These are phyloP conservation scores for Colletotrichum truncatum DNA, from an alignment of 2,329 filamentous ascomycete species.

Conservation along the genomic window DNA sequence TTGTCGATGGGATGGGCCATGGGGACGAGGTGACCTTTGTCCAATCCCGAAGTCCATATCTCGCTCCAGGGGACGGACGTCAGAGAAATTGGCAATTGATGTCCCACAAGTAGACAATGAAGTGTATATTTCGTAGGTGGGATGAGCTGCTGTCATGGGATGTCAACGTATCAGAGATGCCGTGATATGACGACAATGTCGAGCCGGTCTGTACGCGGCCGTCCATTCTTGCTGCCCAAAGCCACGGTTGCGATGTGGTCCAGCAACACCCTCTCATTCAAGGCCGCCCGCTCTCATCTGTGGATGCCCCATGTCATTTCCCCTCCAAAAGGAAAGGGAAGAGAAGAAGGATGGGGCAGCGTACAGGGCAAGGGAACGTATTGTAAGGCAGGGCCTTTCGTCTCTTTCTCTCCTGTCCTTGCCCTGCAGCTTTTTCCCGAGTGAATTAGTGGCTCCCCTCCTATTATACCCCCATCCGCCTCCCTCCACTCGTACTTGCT, in stretches of 20 bases:
- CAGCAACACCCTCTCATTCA: conserved; percentile 25
- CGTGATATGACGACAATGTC: conserved; percentile 28
- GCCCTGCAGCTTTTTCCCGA: neutral
- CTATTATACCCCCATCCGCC: neutral
- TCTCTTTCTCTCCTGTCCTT: neutral
- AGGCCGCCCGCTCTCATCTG: conserved; percentile 21
- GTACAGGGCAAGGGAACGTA: neutral
- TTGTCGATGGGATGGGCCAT: conserved; percentile 4
- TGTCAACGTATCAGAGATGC: conserved; percentile 17
- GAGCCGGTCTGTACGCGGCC: conserved; percentile 11
- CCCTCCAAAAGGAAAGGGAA: neutral
- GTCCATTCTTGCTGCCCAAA: conserved; percentile 23
- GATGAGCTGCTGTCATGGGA: conserved; percentile 7
- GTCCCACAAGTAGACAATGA: no score
- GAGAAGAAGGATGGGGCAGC: neutral
- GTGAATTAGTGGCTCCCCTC: conserved; percentile 9
- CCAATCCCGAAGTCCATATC: no score
- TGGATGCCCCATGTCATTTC: conserved; percentile 22
- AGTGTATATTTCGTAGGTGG: conserved; percentile 1
- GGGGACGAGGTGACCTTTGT: no score
- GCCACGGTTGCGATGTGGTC: conserved; percentile 24
- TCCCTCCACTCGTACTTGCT: conserved; percentile 7
- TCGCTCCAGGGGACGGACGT: neutral
- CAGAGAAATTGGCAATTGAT: neutral
- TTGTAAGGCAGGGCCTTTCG: neutral